Conservation (phyloP, 352 stramenopile genomes). For the Pythium coloratum region DNA sequence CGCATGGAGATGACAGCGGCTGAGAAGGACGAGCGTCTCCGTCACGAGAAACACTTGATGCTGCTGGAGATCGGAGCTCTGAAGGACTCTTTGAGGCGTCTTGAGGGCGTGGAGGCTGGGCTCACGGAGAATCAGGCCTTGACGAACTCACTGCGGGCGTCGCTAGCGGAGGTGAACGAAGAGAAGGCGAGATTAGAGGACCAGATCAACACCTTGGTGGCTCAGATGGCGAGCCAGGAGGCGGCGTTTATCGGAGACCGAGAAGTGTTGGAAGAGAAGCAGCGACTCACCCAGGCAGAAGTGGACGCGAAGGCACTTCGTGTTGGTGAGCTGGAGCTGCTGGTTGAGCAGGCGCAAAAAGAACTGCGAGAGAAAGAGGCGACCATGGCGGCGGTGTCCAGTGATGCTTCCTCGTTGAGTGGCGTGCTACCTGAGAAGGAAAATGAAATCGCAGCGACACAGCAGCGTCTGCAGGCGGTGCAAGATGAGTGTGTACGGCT, state of each 20-base stretch:
- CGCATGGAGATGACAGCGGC: slow-evolving; percentile 34
- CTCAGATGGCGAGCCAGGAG: slow-evolving; percentile 4
- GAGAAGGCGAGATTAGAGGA: slow-evolving; percentile 6
- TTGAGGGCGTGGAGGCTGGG: slow-evolving; percentile 40
- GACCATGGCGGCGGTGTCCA: slow-evolving; percentile 3
- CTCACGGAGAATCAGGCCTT: slow-evolving; percentile 21
- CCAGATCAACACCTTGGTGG: background rate
- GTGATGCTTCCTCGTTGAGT: slow-evolving; percentile 10
- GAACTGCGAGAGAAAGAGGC: slow-evolving; percentile 6
- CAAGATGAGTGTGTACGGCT: background rate
- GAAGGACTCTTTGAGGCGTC: slow-evolving; percentile 42
- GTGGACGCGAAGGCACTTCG: slow-evolving; percentile 1
- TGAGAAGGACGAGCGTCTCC: slow-evolving; percentile 49
- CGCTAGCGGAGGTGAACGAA: background rate
- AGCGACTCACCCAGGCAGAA: slow-evolving; percentile 1
- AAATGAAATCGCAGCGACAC: background rate
- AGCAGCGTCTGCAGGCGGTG: background rate
- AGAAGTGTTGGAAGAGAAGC: background rate
- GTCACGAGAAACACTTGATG: slow-evolving; percentile 46
- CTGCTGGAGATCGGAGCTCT: slow-evolving; percentile 42
- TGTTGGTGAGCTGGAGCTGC: background rate
- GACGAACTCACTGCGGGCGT: slow-evolving; percentile 11
- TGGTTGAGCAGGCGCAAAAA: background rate
- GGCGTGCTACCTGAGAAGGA: slow-evolving; percentile 7
- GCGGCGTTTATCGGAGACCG: background rate